Evolutionary conservation across 2,329 filamentous ascomycete species (phyloP), one percentile per base, ranked within the genome.

Genomic region (Cytospora schulzeri): DNA sequence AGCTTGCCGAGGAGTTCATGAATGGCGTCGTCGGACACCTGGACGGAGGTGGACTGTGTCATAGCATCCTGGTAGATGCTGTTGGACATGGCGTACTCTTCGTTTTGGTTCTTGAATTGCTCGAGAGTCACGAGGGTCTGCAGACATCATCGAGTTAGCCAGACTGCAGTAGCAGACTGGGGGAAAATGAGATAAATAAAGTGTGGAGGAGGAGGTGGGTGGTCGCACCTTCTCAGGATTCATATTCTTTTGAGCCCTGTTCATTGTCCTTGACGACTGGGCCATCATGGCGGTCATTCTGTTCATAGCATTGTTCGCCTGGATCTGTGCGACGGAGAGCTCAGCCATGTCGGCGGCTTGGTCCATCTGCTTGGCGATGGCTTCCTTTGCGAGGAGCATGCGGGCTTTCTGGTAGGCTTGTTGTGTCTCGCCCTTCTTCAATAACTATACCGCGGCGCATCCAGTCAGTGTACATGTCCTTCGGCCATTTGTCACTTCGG

Each of bases 51-150:
- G 45, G 90, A 90, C 66, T 90, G 89, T 26, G 86, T 88, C 67
- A 93, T 94, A 66, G 92, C 91, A 73, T 93, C 92, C 76, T 94
- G 91, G 77, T 95, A 95, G 77, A 93, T 92, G 70, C 88, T 84
- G 75, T 86, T 87, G 73, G 80, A 83, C 78, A 88, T 85, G 75
- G 84, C 83, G 75, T 87, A 87, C 71, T 87, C 85, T 73, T 88
- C 85, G 76, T 86, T 87, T 72, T 87, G 85, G 68, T 81, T 77
- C 74, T 83, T 83, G 80, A 85, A 86, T 71, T 86, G 83, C 72
- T 88, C 85, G 69, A 87, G 80, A 9, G 85, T 85, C 57, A 83
- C 76, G 68, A 88, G 83, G 61, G 85, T 87, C 79, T 83, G 63
- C 4, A n/a, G 56, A 54, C 22, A 22, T 48, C 52, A 15, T 26